These are phyloP conservation scores for Microascus cirrosus DNA, from an alignment of 2,329 filamentous ascomycete genomes.

Conservation along the genomic window DNA sequence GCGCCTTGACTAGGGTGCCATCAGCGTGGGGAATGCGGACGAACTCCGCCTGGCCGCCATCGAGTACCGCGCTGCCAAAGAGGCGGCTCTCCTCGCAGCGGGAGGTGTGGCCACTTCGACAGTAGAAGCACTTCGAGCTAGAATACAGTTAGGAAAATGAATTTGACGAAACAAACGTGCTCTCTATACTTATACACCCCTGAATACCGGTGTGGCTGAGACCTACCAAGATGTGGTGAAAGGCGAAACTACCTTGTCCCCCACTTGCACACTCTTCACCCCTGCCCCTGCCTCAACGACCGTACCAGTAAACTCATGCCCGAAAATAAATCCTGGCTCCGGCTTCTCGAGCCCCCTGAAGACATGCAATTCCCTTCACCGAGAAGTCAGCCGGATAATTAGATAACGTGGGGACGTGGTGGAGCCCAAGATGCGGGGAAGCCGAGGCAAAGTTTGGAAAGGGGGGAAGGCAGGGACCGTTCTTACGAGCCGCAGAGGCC, in stretches of 20 bases:
- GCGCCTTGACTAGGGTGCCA: constrained; percentile 2
- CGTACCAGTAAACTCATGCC: constrained; percentile 75
- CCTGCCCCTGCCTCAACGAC: constrained; percentile 53
- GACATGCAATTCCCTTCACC: constrained; percentile 55
- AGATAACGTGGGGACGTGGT: neutral
- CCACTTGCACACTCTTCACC: constrained; percentile 41
- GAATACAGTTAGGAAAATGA: neutral
- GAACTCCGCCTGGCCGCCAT: constrained; percentile 76
- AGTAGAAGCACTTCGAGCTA: constrained; percentile 10
- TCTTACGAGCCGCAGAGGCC: constrained; percentile 10
- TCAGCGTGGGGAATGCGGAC: constrained; percentile 67
- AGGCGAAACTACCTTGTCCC: constrained; percentile 7
- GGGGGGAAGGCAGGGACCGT: neutral
- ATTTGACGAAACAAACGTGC: neutral
- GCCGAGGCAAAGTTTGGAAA: neutral
- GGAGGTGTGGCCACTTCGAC: constrained; percentile 3
- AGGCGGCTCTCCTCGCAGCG: constrained; percentile 3
- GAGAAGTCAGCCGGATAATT: neutral
- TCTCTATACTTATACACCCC: neutral
- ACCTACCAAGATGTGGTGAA: constrained; percentile 15
- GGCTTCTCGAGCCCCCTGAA: constrained; percentile 73
- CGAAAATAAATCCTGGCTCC: constrained; percentile 49
- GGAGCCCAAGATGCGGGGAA: constrained; percentile 3
- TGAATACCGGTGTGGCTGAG: neutral
- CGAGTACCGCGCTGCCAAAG: constrained; percentile 3